Evolutionary conservation across 495 filamentous ascomycete genomes (phyloP).

Genomic region (Penicillium canescens): DNA sequence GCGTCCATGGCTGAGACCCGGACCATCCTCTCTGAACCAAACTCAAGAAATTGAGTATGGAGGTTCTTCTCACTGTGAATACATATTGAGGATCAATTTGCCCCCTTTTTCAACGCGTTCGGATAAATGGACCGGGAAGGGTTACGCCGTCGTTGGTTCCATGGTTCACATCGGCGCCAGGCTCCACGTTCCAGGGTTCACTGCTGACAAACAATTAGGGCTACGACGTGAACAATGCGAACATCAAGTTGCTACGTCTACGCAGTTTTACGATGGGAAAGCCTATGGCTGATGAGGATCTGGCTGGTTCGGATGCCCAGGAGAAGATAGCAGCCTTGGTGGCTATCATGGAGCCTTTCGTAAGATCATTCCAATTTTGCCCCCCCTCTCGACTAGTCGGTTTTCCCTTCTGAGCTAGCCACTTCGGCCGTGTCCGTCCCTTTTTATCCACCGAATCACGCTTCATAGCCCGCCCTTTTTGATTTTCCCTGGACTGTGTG

Average conservation of each 20-base stretch:
- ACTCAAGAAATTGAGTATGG: too few relatives aligned
- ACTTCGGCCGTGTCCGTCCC: conserved; percentile 20
- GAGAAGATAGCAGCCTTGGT: conserved; percentile 55
- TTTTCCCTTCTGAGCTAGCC: conserved; percentile 31
- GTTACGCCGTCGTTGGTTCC: conserved; percentile 41
- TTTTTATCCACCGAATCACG: conserved; percentile 21
- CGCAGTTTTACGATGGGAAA: conserved; percentile 72
- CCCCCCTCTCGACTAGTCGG: conserved; percentile 24
- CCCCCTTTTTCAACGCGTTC: not conserved
- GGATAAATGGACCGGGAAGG: not conserved
- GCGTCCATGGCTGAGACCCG: not conserved
- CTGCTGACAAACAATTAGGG: conserved; percentile 50
- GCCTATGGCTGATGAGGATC: conserved; percentile 58
- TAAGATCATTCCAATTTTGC: conserved; percentile 46
- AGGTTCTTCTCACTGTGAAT: too few relatives aligned
- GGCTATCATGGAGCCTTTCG: conserved; percentile 63
- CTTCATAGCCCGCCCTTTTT: not conserved
- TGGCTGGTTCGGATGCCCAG: conserved; percentile 51
- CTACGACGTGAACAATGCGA: conserved; percentile 68
- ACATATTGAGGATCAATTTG: not conserved
- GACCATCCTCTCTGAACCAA: not conserved
- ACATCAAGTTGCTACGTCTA: conserved; percentile 75
- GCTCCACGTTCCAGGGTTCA: conserved; percentile 19
- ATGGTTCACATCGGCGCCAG: conserved; percentile 39
- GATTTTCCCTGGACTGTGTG: conserved; percentile 5